Conservation (phyloP, 106 monocot genomes). For the Allium cepa region DNA sequence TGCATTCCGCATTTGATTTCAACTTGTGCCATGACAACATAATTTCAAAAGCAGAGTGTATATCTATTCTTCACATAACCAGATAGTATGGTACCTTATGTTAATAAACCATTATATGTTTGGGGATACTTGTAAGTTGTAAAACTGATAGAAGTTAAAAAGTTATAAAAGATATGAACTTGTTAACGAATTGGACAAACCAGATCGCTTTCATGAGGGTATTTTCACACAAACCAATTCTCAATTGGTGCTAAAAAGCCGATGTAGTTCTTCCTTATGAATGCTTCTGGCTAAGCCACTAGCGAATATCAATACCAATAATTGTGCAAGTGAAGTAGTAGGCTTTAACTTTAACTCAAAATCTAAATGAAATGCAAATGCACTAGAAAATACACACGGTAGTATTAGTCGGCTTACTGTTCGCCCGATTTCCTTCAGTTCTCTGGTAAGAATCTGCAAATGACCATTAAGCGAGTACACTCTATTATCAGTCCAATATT, state of each 20-base stretch:
- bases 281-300: conserved; percentile 65
- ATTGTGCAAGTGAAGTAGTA: not conserved
- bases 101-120: too few species aligned
- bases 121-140: not conserved
- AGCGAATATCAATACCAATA: conserved; percentile 62
- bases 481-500: too few species aligned
- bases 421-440: conserved; percentile 47
- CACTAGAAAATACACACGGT: conserved; percentile 37
- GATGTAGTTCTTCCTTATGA: conserved; percentile 53
- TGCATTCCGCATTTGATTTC: too few species aligned
- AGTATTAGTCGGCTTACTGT: conserved; percentile 72
- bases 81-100: too few species aligned
- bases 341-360: not conserved
- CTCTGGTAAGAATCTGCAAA: conserved; percentile 57
- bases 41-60: too few species aligned
- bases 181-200: conserved; percentile 85
- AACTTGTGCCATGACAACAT: too few species aligned
- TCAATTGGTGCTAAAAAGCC: conserved; percentile 60
- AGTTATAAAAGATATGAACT: conserved; percentile 15
- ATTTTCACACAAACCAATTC: conserved; percentile 82
- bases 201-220: conserved; percentile 75
- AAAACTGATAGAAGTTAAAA: not conserved
- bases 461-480: conserved; percentile 5
- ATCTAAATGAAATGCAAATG: not conserved
- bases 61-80: too few species aligned